Base-by-base conservation (phyloP, 441 rosid species). In the Raphanus hybrid region DNA sequence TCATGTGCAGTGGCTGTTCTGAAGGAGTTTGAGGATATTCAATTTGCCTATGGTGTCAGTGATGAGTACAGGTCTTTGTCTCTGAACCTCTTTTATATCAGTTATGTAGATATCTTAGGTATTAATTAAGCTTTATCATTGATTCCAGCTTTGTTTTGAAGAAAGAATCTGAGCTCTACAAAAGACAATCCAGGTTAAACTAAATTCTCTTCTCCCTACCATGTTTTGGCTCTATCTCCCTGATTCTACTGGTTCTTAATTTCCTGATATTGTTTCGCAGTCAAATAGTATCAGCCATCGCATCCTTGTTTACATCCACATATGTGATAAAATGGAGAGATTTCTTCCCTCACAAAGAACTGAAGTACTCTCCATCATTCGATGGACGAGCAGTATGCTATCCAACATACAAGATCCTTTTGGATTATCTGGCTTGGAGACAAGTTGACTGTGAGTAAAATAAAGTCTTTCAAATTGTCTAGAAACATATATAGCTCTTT, bases 331-430 rank as follows among this genome's bases (percentile, higher is more conserved):
- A 84, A 71, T 94, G 99, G 99, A 77, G 82, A 76, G 84, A 84
- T 6, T 90, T 88, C 84, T 93, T 96, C 80, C 95, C 90, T 29
- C 65, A 41, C 9, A 91, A 89, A 84, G 88, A 82, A 59, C 67
- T 93, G 78, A 90, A 85, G 80, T 93, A 86, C 76, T 81, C 91
- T 78, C 96, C 99, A 59, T 85, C 87, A 58, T 93, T 96, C 67
- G 99, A 96, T 85, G 98, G 97, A 76, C 91, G 98, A 65, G 92
- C 92, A n/a, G 85, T 95, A 54, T 93, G 97, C 83, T 93, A 95
- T 75, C 99, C 98, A 45, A 87, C 97, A 48, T 58, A 82, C 66
- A 84, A 89, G 75, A 90, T 91, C 79, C 89, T 95, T 74, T 85
- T 74, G 78, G 95, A 95, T 85, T 95, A 95, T 86, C 81, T 93